These are phyloP conservation scores for Leccinellum albellum DNA, from an alignment of 768 basidiomycete species.

Conservation along the genomic window DNA sequence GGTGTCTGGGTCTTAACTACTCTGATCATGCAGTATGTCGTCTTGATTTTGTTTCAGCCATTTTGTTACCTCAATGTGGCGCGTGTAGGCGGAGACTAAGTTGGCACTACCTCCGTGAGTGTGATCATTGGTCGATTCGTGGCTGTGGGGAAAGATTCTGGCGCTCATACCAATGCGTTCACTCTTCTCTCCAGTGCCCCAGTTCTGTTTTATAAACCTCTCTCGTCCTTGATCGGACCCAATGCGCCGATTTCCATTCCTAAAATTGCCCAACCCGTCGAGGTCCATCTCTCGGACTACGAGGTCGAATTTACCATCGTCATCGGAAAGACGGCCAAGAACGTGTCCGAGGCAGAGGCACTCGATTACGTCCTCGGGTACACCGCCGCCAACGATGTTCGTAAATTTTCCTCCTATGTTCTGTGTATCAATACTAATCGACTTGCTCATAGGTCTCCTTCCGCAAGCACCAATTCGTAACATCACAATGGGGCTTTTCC, in stretches of 20 bases:
- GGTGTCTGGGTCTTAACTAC: slow-evolving; percentile 81
- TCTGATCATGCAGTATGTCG: slow-evolving; percentile 71
- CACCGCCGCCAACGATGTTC: slow-evolving; percentile 74
- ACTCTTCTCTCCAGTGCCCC: slow-evolving; percentile 46
- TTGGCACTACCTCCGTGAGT: slow-evolving; percentile 60
- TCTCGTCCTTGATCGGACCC: slow-evolving; percentile 66
- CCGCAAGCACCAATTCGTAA: slow-evolving; percentile 75
- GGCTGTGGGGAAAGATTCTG: neutral
- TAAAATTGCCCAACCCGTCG: slow-evolving; percentile 61
- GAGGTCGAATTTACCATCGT: slow-evolving; percentile 81
- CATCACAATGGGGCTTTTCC: slow-evolving; percentile 85
- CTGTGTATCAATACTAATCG: neutral
- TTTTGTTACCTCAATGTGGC: neutral
- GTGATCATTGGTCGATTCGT: neutral
- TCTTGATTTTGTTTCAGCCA: neutral
- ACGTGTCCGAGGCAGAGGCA: slow-evolving; percentile 77
- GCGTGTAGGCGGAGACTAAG: slow-evolving; percentile 59
- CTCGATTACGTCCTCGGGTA: slow-evolving; percentile 85
- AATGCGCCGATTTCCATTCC: slow-evolving; percentile 64
- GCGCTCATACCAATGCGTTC: neutral
- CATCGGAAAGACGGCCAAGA: slow-evolving; percentile 75
- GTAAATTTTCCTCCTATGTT: slow-evolving; percentile 1
- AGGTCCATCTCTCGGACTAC: slow-evolving; percentile 74
- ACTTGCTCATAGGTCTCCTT: slow-evolving; percentile 54
- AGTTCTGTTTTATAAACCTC: slow-evolving; percentile 77